Base-by-base conservation (phyloP, 495 filamentous ascomycete genomes). In the Podospora conica region DNA sequence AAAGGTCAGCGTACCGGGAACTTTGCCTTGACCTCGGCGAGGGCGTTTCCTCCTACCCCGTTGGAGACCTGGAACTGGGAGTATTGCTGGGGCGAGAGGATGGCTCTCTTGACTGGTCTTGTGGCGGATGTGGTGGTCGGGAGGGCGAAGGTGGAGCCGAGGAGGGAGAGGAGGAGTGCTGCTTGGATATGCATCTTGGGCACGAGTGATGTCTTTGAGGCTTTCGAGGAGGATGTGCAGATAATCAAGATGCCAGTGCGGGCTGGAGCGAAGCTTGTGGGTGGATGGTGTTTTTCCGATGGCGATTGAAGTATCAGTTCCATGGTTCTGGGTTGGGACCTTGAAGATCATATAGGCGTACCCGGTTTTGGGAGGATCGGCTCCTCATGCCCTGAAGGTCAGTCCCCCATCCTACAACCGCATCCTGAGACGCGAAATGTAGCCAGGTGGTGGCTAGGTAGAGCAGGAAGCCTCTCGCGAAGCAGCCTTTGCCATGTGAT, bases 21-120 rank as follows among this genome's bases (percentile, higher is more conserved):
- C 71, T 78, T 79, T 25, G 76, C 73, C 55, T 75, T 68, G 23
- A 80, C 80, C 60, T 80, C 78, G 3, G 72, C 74, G 12, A 79
- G 73, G 24, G 77, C 79, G 58, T 82, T 78, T 11, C 80, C 79
- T 12, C 75, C 76, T 3, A 78, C 74, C 3, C 80, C 80, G 61
- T 68, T 71, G 1, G 79, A 81, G 58, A 82, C 66, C 53, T 76
- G 74, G 71, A 80, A 79, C 20, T 75, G 31, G 21, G 73, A 65
- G 64, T 75, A 76, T 66, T 65, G 61, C 24, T 71, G 66, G 27
- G 65, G 64, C 0, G 58, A 29, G 20, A 76, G 73, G 55, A 71
- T 53, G 18, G 56, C 69, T 10, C 69, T 53, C 55, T 66, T 72
- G 23, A 48, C 29, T 5, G 60, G 27, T 1, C 58, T 65, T 22